Base-by-base conservation (phyloP, 139 green algal species). In the Chlorokybus atmophyticus region DNA sequence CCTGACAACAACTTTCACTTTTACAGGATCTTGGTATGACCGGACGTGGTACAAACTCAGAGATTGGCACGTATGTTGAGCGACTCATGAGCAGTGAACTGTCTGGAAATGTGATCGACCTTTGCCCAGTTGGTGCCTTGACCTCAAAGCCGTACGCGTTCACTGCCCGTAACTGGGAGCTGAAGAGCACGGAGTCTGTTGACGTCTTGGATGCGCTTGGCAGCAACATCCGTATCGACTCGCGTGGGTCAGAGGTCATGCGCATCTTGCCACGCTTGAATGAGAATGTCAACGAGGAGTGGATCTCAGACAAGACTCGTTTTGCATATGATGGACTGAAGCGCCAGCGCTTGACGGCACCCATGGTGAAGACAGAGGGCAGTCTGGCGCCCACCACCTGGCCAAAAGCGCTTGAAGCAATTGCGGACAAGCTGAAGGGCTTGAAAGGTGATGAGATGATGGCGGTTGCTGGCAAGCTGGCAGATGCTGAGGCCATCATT, bases 251-350 rank as follows among this genome's bases (percentile, higher is more conserved):
- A 23, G 14, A 52, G 44, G 78, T 88, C 19, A 94, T 98, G 79
- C 84, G 91, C 68, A 85, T 98, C 40, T 62, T 88, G 32, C 87
- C 92, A 0, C 75, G 87, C 2, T 57, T 93, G 31, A 95, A 98
- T 62, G 92, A 98, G 68, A 76, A 67, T 0, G 80, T 98, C 3
- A 98, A 98, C 59, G 91, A 98, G 85, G 91, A 98, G 75, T 98
- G 91, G 91, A 79, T 98, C 57, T 82, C 64, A 6, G 91, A 98
- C 83, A 95, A 94, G 73, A 80, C 71, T 1, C 80, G 91, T 54
- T 98, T 95, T 69, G 83, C 91, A 67, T 98, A 93, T 64, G 91
- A 98, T 63, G 91, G 77, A 4, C 81, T 98, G 32, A 85, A 85
- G 70, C 74, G 85, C 19, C 91, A 98, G 79, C 76, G 91, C 23